Conservation (phyloP, 1,284 basidiomycete genomes). For the Microbotryum scabiosae region DNA sequence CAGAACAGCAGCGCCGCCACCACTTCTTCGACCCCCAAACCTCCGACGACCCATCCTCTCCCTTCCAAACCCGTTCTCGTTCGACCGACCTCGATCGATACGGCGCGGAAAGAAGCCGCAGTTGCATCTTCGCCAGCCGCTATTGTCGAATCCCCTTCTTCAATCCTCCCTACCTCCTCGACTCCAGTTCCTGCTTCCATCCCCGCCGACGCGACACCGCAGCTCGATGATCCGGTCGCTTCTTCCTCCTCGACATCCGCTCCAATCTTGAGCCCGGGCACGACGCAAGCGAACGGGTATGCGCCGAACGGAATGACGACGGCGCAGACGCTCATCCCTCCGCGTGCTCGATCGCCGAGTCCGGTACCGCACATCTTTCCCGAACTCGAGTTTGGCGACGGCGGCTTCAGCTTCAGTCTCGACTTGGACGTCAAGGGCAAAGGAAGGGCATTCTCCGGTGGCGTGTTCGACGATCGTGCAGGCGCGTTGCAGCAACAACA, state of each 20-base stretch:
- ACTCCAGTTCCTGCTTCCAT: not conserved
- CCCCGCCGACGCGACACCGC: not conserved
- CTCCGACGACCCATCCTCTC: slow-evolving; percentile 11
- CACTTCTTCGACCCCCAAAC: slow-evolving; percentile 11
- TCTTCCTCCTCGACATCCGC: slow-evolving; percentile 15
- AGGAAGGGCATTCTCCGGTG: slow-evolving; percentile 4
- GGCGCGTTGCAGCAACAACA: not conserved
- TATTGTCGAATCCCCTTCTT: too few species aligned
- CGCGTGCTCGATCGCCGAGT: not conserved
- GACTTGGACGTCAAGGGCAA: slow-evolving; percentile 30
- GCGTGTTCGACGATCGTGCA: too few species aligned
- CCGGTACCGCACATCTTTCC: slow-evolving; percentile 14
- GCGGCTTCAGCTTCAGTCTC: slow-evolving; percentile 27
- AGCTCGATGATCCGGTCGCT: not conserved
- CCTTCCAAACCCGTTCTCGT: slow-evolving; percentile 6
- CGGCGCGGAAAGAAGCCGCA: too few species aligned
- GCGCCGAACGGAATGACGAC: not conserved
- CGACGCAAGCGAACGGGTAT: not conserved
- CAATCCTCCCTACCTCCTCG: too few species aligned
- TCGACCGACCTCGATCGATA: slow-evolving; percentile 11
- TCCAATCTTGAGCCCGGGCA: not conserved
- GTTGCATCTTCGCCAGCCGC: too few species aligned
- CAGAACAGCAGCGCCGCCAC: not conserved
- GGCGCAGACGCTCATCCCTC: not conserved
- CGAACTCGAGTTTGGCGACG: slow-evolving; percentile 26